Evolutionary conservation across 2,329 filamentous ascomycete species (phyloP), one percentile per base, ranked within the genome.

Genomic region (Neocucurbitaria cava): DNA sequence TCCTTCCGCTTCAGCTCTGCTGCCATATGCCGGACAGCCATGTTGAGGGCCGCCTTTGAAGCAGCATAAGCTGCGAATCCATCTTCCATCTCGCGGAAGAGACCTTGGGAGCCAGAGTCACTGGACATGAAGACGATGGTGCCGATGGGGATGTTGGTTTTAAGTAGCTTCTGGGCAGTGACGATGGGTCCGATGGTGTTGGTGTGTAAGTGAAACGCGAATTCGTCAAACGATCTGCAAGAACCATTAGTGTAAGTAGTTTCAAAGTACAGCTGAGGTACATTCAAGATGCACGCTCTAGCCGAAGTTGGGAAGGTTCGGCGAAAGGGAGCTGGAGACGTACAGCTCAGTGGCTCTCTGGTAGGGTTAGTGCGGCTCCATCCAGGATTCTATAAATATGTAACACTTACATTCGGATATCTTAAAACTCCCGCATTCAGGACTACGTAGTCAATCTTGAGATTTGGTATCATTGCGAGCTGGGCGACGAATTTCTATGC

Each of bases 151-250:
- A 81, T 79, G 30, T 73, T 72, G 8, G 77, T 76, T 47, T 79
- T 71, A 0, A 86, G 76, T 3, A 86, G 73, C 49, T 79, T 78
- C 54, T 84, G 82, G 2, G 83, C 83, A 33, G 78, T 78, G 53
- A 85, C 79, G 54, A 86, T 82, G n/a, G 84, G 84, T 0, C 84
- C 83, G 50, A 87, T 82, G 15, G 82, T 83, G 66, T 86, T 86
- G 36, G 83, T 85, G 49, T 83, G 78, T 4, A 86, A 75, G 60
- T 86, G 83, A 55, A 82, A 78, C 10, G 81, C 77, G 56, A 86
- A 85, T 39, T 81, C 76, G 28, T 79, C 72, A 65, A 83, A 85
- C 6, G 82, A 81, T 46, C 82, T 84, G 5, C 65, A 18, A 65
- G 58, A 24, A 44, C 31, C 21, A 26, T 39, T 40, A 44, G 43